Evolutionary conservation across 345 rosid genomes (phyloP), one percentile per base, ranked within the genome.

Genomic region (Syzygium grande): DNA sequence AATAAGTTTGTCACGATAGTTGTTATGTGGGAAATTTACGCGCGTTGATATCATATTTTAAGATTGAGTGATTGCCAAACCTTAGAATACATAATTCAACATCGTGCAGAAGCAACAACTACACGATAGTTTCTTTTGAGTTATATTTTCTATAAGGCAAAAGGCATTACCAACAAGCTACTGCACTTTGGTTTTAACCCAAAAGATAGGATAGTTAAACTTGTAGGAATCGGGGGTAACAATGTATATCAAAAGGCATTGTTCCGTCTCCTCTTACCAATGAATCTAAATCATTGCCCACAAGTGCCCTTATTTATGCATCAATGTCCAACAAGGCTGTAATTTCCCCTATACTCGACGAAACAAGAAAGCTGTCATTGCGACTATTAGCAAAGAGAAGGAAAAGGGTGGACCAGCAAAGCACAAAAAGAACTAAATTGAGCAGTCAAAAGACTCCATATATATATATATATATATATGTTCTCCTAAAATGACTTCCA

Each of bases 301-400:
- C 21, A 27, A 41, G 65, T 9, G 46, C 84, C 94, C 97, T 94
- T 94, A 58, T n/a, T 85, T n/a, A 13, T 12, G 83, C 83, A 73
- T 73, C 83, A 19, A 6, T 10, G 83, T 38, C 83, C 83, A 73
- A 38, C 4, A 38, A 73, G 83, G 49, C 49, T 73, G 49, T 19
- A 13, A 34, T 73, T 73, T 73, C 83, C 27, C 83, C 83, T 73
- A 19, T 73, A 19, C 83, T 19, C 25, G 5, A 73, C 46, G 25
- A 38, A 73, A 38, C 83, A 38, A 38, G 27, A 73, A 34, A 73
- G 83, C 83, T 38, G 80, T 21, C 83, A 43, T 38, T 38, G 83
- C 49, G 83, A 73, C 27, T 38, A 10, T 73, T 19, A 38, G 27
- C 49, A 10, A 73, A 73, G 83, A 19, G 49, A 73, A 38, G 49